Evolutionary conservation across 192 early-diverging fungal species (phyloP).

Genomic region (Podila minutissima): DNA sequence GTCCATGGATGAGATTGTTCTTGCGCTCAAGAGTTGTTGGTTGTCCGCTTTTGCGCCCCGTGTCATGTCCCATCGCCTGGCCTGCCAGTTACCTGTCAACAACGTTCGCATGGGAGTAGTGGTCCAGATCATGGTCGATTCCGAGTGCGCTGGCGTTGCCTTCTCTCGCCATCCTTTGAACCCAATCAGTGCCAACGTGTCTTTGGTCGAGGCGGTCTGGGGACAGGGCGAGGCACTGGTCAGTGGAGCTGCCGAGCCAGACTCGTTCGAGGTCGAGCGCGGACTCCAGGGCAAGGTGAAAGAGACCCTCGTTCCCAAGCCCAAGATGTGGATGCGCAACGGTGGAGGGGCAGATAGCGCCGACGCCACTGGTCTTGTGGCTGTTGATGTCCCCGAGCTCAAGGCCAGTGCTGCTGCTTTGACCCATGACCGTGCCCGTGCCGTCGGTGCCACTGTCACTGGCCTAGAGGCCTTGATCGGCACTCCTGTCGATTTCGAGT

Average conservation of each 20-base stretch:
- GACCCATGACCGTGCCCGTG: constrained; percentile 31
- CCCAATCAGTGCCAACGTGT: constrained; percentile 50
- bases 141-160: constrained; percentile 48
- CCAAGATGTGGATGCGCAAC: constrained; percentile 48
- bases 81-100: constrained; percentile 53
- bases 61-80: constrained; percentile 59
- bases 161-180: constrained; percentile 50
- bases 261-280: constrained; percentile 55
- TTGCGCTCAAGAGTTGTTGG: constrained; percentile 56
- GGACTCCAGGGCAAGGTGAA: constrained; percentile 42
- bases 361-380: constrained; percentile 35
- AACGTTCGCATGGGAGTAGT: constrained; percentile 60
- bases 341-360: constrained; percentile 11
- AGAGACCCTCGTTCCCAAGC: constrained; percentile 44
- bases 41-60: constrained; percentile 60
- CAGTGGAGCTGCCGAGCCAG: constrained; percentile 59
- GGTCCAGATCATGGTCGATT: constrained; percentile 60
- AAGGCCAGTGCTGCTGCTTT: constrained; percentile 35
- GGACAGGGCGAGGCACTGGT: constrained; percentile 63
- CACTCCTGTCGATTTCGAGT: constrained; percentile 46
- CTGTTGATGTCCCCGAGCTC: constrained; percentile 39
- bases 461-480: constrained; percentile 40
- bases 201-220: constrained; percentile 55
- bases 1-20: constrained; percentile 51
- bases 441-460: constrained; percentile 28